These are phyloP conservation scores for Aspergillus sp. DNA, from an alignment of 2,329 filamentous ascomycete species.

Conservation along the genomic window DNA sequence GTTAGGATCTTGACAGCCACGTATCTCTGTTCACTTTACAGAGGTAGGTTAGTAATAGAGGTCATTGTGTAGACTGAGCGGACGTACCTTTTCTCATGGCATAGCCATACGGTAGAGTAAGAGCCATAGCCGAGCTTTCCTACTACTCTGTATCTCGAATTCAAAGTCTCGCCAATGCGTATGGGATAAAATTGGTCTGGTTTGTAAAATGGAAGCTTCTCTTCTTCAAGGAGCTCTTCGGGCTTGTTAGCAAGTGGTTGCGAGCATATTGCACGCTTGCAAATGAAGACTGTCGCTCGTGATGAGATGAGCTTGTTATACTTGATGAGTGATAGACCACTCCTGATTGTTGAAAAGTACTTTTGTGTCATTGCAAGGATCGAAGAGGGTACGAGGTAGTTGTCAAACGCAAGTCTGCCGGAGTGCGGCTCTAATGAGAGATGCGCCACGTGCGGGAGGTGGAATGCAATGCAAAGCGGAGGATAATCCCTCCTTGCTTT, in stretches of 20 bases:
- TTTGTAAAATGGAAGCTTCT: slow-evolving; percentile 3
- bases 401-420: too few species aligned
- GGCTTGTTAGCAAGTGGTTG: not conserved
- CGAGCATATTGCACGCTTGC: too few species aligned
- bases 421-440: too few species aligned
- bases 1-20: not conserved
- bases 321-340: too few species aligned
- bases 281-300: too few species aligned
- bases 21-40: not conserved
- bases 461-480: too few species aligned
- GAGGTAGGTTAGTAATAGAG: not conserved
- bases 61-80: not conserved
- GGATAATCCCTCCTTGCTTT: too few species aligned
- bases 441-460: too few species aligned
- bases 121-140: slow-evolving; percentile 4
- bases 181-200: not conserved
- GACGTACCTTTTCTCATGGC: not conserved
- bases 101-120: slow-evolving; percentile 4
- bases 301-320: too few species aligned
- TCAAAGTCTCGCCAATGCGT: not conserved
- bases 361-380: too few species aligned
- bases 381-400: too few species aligned
- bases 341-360: too few species aligned
- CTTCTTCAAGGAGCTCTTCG: not conserved
- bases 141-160: not conserved